These are phyloP conservation scores for Boletus tomentosulus DNA, from an alignment of 768 basidiomycete genomes.

Conservation along the genomic window DNA sequence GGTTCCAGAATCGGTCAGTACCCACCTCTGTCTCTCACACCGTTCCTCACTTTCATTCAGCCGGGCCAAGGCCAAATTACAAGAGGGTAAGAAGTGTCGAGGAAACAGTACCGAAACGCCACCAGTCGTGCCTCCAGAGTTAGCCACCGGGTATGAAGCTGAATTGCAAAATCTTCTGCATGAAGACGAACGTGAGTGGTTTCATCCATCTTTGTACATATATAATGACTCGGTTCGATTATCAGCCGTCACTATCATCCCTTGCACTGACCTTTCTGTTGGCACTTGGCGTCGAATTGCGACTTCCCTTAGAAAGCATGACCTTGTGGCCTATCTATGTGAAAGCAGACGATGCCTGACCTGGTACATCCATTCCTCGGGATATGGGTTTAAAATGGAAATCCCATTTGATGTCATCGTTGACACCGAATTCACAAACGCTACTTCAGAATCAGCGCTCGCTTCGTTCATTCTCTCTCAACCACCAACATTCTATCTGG, in stretches of 20 bases:
- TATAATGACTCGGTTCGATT: background rate
- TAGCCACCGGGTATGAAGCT: slow-evolving; percentile 48
- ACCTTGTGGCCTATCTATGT: slow-evolving; percentile 74
- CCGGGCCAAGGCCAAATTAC: slow-evolving; percentile 78
- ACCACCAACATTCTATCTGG: slow-evolving; percentile 67
- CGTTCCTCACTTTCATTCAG: slow-evolving; percentile 33
- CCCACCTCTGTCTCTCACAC: background rate
- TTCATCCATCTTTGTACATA: background rate
- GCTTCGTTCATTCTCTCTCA: slow-evolving; percentile 63
- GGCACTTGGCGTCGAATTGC: slow-evolving; percentile 78
- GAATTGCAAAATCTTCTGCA: slow-evolving; percentile 66
- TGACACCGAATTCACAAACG: slow-evolving; percentile 52
- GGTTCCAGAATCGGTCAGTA: slow-evolving; percentile 76
- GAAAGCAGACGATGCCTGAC: slow-evolving; percentile 61
- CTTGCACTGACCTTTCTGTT: slow-evolving; percentile 69
- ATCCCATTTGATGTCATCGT: slow-evolving; percentile 64
- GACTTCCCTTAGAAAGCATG: slow-evolving; percentile 48
- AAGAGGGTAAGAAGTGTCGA: slow-evolving; percentile 51
- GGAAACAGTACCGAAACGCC: slow-evolving; percentile 34
- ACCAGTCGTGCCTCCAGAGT: slow-evolving; percentile 49
- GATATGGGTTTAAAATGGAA: slow-evolving; percentile 82
- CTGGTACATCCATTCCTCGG: slow-evolving; percentile 76
- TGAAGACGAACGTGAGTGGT: slow-evolving; percentile 67
- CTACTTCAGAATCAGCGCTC: slow-evolving; percentile 51
- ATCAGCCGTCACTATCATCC: slow-evolving; percentile 69